Conservation (phyloP, 2,329 filamentous ascomycete species). For the Thielaviopsis punctulata region DNA sequence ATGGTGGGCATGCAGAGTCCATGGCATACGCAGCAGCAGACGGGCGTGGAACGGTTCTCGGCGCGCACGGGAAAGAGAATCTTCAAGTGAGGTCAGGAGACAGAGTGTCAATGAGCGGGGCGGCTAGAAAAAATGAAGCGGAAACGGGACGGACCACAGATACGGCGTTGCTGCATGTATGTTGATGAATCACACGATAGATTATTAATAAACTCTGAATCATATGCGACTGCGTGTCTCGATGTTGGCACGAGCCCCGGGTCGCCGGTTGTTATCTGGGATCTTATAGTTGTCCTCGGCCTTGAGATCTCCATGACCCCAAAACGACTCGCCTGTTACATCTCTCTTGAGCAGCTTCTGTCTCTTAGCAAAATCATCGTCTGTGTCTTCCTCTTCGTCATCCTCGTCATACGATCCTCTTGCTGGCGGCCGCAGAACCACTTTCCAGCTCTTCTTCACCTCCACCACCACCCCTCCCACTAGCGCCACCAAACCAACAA, state of each 20-base stretch:
- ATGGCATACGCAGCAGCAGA: constrained; percentile 43
- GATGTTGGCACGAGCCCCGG: neutral
- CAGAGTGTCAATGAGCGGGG: neutral
- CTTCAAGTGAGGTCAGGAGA: constrained; percentile 27
- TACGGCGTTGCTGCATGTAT: neutral
- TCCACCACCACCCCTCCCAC: neutral
- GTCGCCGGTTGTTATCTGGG: constrained; percentile 1
- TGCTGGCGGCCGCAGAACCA: neutral
- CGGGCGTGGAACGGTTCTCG: constrained; percentile 42
- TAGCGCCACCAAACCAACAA: neutral
- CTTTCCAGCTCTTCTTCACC: neutral
- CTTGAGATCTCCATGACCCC: neutral
- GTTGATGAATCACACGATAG: neutral
- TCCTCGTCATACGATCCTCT: neutral
- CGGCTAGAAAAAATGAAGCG: neutral
- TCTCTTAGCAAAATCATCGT: neutral
- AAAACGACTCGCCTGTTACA: neutral
- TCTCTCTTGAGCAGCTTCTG: neutral
- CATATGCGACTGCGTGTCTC: neutral
- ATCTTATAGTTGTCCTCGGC: neutral
- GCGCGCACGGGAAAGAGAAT: constrained; percentile 33
- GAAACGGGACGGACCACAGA: neutral
- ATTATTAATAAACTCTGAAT: neutral
- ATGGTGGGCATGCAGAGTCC: constrained; percentile 41
- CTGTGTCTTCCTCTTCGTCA: neutral